A percentile compares a stretch with the other conserved stretches of the same genome.
Evolutionary conservation across 225 moss, liverwort and hornwort genomes (phyloP).

Genomic region (Physcomitrium patens): DNA sequence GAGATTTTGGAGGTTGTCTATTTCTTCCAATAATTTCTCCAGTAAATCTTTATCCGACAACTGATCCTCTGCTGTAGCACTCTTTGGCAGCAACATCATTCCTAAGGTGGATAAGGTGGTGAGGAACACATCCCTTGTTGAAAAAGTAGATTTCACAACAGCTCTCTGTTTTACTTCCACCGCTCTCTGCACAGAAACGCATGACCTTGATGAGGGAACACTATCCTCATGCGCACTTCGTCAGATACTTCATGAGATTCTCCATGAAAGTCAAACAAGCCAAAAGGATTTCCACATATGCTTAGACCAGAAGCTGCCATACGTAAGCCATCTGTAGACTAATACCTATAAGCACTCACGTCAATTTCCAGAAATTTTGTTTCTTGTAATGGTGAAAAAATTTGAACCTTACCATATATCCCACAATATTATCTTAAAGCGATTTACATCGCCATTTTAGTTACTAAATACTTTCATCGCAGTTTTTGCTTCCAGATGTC

Average conservation of each 20-base stretch:
- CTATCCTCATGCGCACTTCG: background rate
- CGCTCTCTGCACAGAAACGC: background rate
- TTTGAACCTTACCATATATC: no score
- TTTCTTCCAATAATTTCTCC: slow-evolving; percentile 35
- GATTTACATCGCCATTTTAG: no score
- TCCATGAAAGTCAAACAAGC: background rate
- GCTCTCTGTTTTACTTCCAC: background rate
- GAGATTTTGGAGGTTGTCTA: slow-evolving; percentile 37
- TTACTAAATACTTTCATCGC: no score
- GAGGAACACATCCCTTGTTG: slow-evolving; percentile 27
- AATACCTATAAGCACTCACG: no score
- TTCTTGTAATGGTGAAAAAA: no score
- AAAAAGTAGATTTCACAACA: slow-evolving; percentile 9
- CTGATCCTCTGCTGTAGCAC: slow-evolving; percentile 3
- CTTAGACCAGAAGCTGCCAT: background rate
- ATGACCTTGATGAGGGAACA: background rate
- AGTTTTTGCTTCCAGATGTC: no score
- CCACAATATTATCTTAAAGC: no score
- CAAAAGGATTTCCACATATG: background rate
- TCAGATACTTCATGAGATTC: background rate
- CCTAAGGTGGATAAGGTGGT: slow-evolving; percentile 18
- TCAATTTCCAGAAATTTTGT: no score
- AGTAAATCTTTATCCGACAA: slow-evolving; percentile 29
- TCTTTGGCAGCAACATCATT: slow-evolving; percentile 20
- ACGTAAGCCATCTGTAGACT: background rate